Conservation (phyloP, 75 land plant species). For the Selaginella tamariscina region DNA sequence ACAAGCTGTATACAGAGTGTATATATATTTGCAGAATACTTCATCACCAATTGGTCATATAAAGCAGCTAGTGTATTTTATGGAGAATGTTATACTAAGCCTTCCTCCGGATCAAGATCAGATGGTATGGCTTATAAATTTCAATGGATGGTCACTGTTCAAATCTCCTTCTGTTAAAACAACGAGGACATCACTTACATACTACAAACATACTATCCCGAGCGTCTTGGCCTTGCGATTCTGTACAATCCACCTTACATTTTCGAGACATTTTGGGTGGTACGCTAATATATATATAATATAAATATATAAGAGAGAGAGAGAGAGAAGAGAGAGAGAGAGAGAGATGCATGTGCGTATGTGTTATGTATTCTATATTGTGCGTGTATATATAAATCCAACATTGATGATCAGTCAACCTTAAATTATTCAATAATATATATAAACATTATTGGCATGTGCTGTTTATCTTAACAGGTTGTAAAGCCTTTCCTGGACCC, state of each 20-base stretch:
- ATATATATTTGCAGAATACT: background rate
- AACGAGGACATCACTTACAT: background rate
- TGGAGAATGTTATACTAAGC: background rate
- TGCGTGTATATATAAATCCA: background rate
- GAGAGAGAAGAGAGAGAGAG: too few relatives aligned
- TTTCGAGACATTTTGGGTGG: background rate
- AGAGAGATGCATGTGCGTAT: too few relatives aligned
- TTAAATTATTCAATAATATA: too few relatives aligned
- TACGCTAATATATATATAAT: too few relatives aligned
- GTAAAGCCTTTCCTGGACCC: background rate
- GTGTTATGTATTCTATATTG: background rate
- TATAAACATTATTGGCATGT: too few relatives aligned
- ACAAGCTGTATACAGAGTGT: too few relatives aligned
- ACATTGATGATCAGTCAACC: background rate
- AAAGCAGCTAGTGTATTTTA: background rate
- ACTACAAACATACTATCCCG: background rate
- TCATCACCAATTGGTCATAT: background rate
- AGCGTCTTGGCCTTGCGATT: background rate
- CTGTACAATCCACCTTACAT: background rate
- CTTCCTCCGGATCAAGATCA: background rate
- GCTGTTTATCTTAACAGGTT: too few relatives aligned
- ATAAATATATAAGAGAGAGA: too few relatives aligned
- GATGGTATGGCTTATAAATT: background rate
- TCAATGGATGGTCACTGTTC: background rate
- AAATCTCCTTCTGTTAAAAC: background rate